These are phyloP conservation scores for Neurospora sp. DNA, from an alignment of 495 filamentous ascomycete genomes.

Conservation along the genomic window DNA sequence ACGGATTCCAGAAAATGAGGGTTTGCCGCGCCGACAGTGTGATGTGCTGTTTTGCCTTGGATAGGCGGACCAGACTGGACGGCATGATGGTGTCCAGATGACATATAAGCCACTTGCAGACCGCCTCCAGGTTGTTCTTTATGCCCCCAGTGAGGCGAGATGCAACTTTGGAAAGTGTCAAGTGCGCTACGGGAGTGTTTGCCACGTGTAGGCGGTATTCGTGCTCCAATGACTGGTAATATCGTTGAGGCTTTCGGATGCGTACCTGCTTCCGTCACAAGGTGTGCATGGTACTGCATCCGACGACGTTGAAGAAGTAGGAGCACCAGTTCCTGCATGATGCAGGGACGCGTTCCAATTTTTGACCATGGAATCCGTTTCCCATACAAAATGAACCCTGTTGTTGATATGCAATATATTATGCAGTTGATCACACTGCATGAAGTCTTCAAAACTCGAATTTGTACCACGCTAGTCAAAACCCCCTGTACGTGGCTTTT, in stretches of 20 bases:
- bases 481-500: too few relatives aligned
- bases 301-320: neutral
- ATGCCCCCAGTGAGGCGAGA: neutral
- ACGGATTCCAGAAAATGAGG: neutral
- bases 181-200: neutral
- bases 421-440: too few relatives aligned
- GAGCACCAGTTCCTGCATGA: neutral
- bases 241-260: neutral
- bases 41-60: neutral
- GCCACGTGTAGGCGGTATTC: neutral
- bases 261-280: neutral
- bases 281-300: neutral
- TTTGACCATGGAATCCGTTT: too few relatives aligned
- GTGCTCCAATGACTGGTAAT: neutral
- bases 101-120: neutral
- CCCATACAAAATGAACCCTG: too few relatives aligned
- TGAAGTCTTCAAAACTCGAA: too few relatives aligned
- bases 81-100: neutral
- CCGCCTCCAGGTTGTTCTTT: neutral
- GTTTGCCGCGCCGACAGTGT: neutral
- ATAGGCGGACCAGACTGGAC: neutral
- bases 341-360: neutral
- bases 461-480: too few relatives aligned
- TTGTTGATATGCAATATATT: too few relatives aligned
- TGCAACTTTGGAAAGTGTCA: neutral